Evolutionary conservation across 768 basidiomycete genomes (phyloP), one percentile per base, ranked within the genome.

Genomic region (Hygrophoropsis aurantiaca): DNA sequence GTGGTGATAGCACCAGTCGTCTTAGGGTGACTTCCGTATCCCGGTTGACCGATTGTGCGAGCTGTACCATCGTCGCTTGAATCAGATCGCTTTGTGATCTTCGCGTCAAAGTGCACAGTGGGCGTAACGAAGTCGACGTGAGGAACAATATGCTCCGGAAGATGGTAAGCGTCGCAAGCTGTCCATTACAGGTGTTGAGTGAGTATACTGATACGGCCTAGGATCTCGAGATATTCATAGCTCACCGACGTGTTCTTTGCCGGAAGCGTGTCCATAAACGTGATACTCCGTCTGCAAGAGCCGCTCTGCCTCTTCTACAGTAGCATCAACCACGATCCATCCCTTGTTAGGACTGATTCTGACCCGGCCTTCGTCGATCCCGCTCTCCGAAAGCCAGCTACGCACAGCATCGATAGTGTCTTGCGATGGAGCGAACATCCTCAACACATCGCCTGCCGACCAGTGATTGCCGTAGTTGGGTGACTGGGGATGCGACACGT

Each of bases 381-480:
- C 79, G 16, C 60, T 60, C 5, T 63, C 65, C 13, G 59, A 44
- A 3, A 81, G 59, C 78, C 78, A 80, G 6, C 60, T 55, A 13
- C 52, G 62, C 18, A 80, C 77, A 6, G 69, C 54, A 10, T 64
- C 52, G 37, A 78, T 61, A 9, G 75, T 66, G 21, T 74, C 72
- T 6, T 56, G 48, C 19, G 64, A 66, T 10, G 78, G 75, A 1
- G 73, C 60, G 60, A 81, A 81, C 6, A 68, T 64, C 19, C 71
- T 60, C 3, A 71, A 66, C 21, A 79, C 67, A 44, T 74, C 55
- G 2, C 61, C 64, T 10, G 78, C 58, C 4, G 68, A 60, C 69
- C 74, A 77, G 56, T 80, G 78, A 46, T 73, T 60, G 15, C 77
- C 77, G 51, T 79, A 81, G 51, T 65, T 66, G 11, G 69, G 67